These are phyloP conservation scores for Oryza meridionalis DNA, from an alignment of 176 grass and related monocot species.

Conservation along the genomic window DNA sequence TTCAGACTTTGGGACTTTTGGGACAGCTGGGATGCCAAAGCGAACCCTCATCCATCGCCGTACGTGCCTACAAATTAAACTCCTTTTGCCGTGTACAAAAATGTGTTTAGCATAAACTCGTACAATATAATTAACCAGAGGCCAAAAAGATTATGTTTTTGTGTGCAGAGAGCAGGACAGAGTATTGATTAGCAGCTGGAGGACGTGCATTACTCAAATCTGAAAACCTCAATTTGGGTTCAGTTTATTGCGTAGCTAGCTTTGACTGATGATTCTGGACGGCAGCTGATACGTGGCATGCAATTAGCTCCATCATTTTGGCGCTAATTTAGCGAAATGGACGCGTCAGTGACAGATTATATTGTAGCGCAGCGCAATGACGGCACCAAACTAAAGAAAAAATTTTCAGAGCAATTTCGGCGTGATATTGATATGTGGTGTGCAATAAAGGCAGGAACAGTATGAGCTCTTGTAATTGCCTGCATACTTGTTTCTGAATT, in stretches of 20 bases:
- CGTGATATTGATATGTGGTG: not conserved
- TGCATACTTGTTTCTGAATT: not conserved
- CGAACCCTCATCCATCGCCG: not conserved
- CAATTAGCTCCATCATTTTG: not conserved
- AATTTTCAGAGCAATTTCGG: not conserved
- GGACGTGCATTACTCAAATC: not conserved
- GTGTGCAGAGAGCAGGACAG: not conserved
- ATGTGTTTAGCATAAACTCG: not conserved
- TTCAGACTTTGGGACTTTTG: not conserved
- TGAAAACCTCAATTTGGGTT: conserved; percentile 9
- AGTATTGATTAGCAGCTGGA: not conserved
- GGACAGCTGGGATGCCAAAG: conserved; percentile 12
- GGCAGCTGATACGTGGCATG: not conserved
- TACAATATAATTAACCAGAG: not conserved
- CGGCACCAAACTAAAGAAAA: conserved; percentile 3
- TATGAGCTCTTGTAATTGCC: not conserved
- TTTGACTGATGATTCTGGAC: conserved; percentile 8
- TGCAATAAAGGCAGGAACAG: not conserved
- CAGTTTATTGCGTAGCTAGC: not conserved
- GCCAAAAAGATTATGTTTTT: not conserved
- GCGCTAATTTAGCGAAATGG: not conserved
- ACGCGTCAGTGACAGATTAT: not conserved
- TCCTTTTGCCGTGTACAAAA: not conserved
- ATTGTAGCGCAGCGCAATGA: not conserved
- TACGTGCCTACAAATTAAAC: not conserved